These are phyloP conservation scores for Oemleria cerasiformis DNA, from an alignment of 306 rosid species.

Conservation along the genomic window DNA sequence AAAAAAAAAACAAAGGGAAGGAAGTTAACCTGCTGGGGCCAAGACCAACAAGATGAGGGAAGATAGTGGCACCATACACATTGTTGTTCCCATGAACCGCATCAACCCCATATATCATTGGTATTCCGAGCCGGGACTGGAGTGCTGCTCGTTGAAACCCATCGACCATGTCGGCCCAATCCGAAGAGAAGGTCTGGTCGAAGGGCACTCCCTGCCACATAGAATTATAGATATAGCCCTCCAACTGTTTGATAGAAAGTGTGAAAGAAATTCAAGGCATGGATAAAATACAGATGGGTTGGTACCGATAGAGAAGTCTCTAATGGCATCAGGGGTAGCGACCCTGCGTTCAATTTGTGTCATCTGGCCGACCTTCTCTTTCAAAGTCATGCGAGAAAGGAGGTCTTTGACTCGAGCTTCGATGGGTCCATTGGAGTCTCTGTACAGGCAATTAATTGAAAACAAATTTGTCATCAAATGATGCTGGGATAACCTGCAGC, in stretches of 20 bases:
- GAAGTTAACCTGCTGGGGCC: constrained; percentile 63
- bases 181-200: constrained; percentile 32
- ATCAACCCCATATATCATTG: constrained; percentile 62
- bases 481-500: too few relatives aligned
- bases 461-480: too few relatives aligned
- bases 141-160: constrained; percentile 48
- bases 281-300: too few relatives aligned
- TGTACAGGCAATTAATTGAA: too few relatives aligned
- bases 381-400: constrained; percentile 68
- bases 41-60: constrained; percentile 72
- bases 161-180: constrained; percentile 65
- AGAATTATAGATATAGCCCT: too few relatives aligned
- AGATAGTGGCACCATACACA: constrained; percentile 58
- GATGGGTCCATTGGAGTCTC: too few relatives aligned
- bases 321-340: constrained; percentile 42
- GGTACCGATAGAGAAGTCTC: constrained; percentile 56
- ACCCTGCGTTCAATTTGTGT: constrained; percentile 67
- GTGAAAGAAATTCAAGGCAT: not conserved
- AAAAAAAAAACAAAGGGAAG: not conserved
- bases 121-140: constrained; percentile 59
- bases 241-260: too few relatives aligned
- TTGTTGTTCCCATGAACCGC: constrained; percentile 65
- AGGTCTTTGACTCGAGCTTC: constrained; percentile 68
- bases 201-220: constrained; percentile 60
- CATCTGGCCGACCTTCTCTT: constrained; percentile 75